Conservation (phyloP, 208 protist genomes). For the Crithidia fasciculata region DNA sequence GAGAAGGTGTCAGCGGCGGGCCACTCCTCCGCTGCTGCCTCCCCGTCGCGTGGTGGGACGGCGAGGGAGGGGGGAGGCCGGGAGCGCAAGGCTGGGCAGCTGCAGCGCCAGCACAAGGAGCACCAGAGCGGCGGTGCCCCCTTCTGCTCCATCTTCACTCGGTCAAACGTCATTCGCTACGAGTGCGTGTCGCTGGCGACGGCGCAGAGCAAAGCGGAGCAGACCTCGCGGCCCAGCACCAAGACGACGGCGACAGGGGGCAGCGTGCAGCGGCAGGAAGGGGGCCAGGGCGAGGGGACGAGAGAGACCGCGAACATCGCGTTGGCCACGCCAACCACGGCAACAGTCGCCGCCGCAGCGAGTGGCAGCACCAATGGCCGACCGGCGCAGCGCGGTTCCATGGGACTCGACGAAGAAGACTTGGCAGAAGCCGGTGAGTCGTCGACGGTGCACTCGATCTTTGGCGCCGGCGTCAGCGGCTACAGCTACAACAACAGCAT, state of each 20-base stretch:
- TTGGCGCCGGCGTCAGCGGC: not conserved
- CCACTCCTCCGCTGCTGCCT: not conserved
- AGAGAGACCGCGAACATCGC: not conserved
- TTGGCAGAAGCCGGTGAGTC: not conserved
- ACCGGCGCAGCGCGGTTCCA: too few species aligned
- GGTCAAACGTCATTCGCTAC: constrained; percentile 24
- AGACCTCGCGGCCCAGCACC: not conserved
- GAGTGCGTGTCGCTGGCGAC: constrained; percentile 15
- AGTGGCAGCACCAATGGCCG: not conserved
- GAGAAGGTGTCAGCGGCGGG: not conserved
- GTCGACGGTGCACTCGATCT: constrained; percentile 2
- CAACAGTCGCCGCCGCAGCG: not conserved
- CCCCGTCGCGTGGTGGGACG: not conserved
- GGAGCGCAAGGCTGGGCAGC: not conserved
- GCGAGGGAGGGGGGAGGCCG: not conserved
- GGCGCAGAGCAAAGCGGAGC: not conserved
- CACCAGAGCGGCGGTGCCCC: not conserved
- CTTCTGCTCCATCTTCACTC: constrained; percentile 23
- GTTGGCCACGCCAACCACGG: not conserved
- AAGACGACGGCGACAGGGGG: not conserved
- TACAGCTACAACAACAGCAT: constrained; percentile 2
- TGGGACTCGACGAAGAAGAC: not conserved
- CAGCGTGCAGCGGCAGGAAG: not conserved
- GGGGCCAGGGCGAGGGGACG: not conserved
- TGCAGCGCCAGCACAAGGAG: not conserved